Conservation (phyloP, 257 asterid species). For the Nyctanthes arbortristis region DNA sequence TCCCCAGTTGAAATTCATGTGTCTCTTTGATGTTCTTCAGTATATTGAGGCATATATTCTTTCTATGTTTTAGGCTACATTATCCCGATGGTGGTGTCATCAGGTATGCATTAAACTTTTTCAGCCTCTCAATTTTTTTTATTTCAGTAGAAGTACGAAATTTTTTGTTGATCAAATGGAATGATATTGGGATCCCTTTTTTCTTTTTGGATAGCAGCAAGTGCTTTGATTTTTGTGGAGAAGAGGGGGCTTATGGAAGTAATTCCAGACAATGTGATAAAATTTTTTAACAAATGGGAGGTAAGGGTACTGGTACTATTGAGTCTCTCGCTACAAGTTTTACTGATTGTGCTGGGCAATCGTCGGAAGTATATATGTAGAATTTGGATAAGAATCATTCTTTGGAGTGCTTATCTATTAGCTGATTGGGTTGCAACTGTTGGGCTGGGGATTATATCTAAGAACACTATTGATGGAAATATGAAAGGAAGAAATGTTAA, state of each 20-base stretch:
- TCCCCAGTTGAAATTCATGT: too few relatives aligned
- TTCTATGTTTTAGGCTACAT: not conserved
- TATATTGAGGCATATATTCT: not conserved
- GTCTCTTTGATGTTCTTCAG: not conserved
- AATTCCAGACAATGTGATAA: conserved; percentile 22
- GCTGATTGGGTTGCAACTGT: conserved; percentile 52
- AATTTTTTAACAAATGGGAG: conserved; percentile 42
- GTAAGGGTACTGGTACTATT: conserved; percentile 29
- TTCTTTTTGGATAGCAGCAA: conserved; percentile 26
- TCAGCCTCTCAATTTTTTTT: too few relatives aligned
- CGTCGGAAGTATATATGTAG: conserved; percentile 41
- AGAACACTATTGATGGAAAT: conserved; percentile 29
- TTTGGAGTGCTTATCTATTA: conserved; percentile 51
- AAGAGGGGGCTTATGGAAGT: conserved; percentile 34
- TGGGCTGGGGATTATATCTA: too few relatives aligned
- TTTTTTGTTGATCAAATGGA: not conserved
- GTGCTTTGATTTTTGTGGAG: conserved; percentile 30
- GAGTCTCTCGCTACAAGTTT: conserved; percentile 44
- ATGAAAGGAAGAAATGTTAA: not conserved
- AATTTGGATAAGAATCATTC: conserved; percentile 37
- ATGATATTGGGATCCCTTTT: not conserved
- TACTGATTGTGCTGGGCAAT: conserved; percentile 37
- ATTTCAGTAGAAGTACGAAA: not conserved
- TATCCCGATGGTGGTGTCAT: not conserved
- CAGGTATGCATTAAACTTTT: too few relatives aligned